Percentiles rank a stretch among this genome's conserved stretches.
Conservation (phyloP, 306 rosid genomes). For the Geum urbanum region DNA sequence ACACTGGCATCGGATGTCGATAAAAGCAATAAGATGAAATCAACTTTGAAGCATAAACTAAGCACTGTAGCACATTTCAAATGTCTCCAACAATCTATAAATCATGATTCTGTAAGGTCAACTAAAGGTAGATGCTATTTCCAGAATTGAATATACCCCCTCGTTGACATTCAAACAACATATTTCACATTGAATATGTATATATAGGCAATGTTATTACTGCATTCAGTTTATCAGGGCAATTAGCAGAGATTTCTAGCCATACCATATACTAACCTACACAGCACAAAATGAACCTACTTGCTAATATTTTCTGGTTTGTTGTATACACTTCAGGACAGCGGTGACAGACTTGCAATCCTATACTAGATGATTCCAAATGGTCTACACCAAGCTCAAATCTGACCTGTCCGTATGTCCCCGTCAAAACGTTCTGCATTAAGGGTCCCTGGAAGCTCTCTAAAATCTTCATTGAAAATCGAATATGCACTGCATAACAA, state of each 20-base stretch:
- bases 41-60: not conserved
- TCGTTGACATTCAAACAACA: not conserved
- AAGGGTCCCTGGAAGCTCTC: conserved; percentile 88
- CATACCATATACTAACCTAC: not conserved
- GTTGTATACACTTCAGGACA: not conserved
- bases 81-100: not conserved
- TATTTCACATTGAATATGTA: not conserved
- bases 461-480: conserved; percentile 88
- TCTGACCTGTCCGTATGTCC: conserved; percentile 81
- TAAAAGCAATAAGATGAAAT: not conserved
- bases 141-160: not conserved
- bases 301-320: conserved; percentile 1
- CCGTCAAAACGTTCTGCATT: conserved; percentile 86
- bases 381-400: conserved; percentile 39
- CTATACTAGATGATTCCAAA: conserved; percentile 5
- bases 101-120: not conserved
- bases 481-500: conserved; percentile 73
- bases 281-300: not conserved
- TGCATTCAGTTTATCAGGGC: not conserved
- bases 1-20: not conserved
- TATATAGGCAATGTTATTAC: conserved; percentile 9
- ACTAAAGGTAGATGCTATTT: not conserved
- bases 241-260: not conserved
- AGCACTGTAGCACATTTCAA: not conserved
- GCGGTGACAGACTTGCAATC: not conserved